Evolutionary conservation across 1,284 basidiomycete species (phyloP).

Genomic region (Puccinia coronata): DNA sequence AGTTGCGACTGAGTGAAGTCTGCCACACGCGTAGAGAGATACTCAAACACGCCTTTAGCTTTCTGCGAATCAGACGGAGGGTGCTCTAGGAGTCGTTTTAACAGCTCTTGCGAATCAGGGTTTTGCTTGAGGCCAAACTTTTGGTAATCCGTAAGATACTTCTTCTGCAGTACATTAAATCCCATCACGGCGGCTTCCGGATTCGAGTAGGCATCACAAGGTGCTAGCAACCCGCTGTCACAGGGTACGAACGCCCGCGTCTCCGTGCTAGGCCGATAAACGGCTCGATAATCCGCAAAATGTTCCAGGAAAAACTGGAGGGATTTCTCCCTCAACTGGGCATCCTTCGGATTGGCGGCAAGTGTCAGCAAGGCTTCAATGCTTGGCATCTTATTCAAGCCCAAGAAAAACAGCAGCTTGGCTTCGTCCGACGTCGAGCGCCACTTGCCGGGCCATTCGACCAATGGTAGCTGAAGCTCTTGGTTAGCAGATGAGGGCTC

Average conservation of each 20-base stretch:
- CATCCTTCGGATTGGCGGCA: constrained; percentile 65
- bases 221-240: constrained; percentile 66
- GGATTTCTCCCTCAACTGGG: constrained; percentile 55
- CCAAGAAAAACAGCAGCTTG: constrained; percentile 77
- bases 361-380: constrained; percentile 69
- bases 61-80: constrained; percentile 67
- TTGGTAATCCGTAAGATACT: constrained; percentile 65
- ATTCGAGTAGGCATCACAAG: constrained; percentile 76
- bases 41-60: constrained; percentile 73
- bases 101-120: constrained; percentile 70
- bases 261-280: constrained; percentile 39
- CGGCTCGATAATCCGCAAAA: constrained; percentile 42
- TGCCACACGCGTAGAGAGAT: constrained; percentile 72
- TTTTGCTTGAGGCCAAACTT: constrained; percentile 76
- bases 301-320: constrained; percentile 56
- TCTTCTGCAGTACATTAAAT: constrained; percentile 69
- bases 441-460: constrained; percentile 90
- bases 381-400: constrained; percentile 73
- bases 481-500: constrained; percentile 78
- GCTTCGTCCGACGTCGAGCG: constrained; percentile 79
- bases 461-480: constrained; percentile 73
- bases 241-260: constrained; percentile 75
- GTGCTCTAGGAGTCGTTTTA: constrained; percentile 67
- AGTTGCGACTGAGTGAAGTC: constrained; percentile 62
- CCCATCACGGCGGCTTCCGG: constrained; percentile 73